A percentile compares a stretch with the other conserved stretches of the same genome.
Conservation (phyloP, 495 filamentous ascomycete species). For the Venustampulla echinocandica region DNA sequence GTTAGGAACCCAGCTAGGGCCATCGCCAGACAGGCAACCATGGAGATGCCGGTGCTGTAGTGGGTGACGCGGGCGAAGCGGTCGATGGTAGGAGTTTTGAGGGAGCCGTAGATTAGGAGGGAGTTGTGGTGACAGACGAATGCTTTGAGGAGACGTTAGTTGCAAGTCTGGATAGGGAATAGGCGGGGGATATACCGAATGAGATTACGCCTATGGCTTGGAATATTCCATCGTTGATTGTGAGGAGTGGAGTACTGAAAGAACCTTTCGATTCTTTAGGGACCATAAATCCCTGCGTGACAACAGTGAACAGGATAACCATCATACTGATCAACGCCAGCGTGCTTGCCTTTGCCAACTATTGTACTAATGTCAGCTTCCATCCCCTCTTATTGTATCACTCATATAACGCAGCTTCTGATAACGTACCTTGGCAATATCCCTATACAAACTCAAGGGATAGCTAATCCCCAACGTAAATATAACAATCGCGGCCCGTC, state of each 20-base stretch:
- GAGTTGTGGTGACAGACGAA: constrained; percentile 96
- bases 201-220: constrained; percentile 96
- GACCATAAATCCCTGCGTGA: constrained; percentile 72
- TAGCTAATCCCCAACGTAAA: constrained; percentile 83
- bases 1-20: constrained; percentile 83
- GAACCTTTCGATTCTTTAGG: constrained; percentile 60
- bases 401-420: neutral
- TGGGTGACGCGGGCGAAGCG: constrained; percentile 89
- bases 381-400: neutral
- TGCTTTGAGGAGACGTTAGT: constrained; percentile 39
- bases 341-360: constrained; percentile 92
- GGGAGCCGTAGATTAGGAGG: constrained; percentile 91
- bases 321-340: constrained; percentile 86
- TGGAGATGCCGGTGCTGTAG: constrained; percentile 79
- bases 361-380: constrained; percentile 25
- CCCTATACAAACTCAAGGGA: constrained; percentile 83
- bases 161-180: constrained; percentile 1
- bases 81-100: constrained; percentile 88
- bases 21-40: constrained; percentile 82
- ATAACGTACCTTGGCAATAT: constrained; percentile 81
- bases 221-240: constrained; percentile 78
- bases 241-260: constrained; percentile 54
- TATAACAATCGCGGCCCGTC: constrained; percentile 74
- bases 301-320: constrained; percentile 79
- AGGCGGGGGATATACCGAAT: constrained; percentile 52